Evolutionary conservation across 2,329 filamentous ascomycete species (phyloP).

Genomic region (Botrytis paeoniae): DNA sequence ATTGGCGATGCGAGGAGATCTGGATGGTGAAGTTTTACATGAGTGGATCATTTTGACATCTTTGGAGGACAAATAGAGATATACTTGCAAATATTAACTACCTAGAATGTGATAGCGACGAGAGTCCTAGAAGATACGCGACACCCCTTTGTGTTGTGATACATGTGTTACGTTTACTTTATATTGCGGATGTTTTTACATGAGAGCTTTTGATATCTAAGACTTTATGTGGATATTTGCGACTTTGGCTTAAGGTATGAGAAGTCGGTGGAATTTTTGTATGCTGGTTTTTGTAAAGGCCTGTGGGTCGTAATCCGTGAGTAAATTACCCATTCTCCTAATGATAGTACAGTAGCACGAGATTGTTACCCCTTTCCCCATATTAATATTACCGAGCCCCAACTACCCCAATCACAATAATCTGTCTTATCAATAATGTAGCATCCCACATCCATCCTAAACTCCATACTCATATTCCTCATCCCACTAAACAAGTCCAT

Average conservation of each 20-base stretch:
- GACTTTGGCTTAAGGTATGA: too few species aligned
- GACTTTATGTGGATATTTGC: too few species aligned
- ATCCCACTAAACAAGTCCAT: not conserved
- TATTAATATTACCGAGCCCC: not conserved
- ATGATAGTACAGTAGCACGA: not conserved
- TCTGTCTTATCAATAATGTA: not conserved
- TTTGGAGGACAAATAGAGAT: not conserved
- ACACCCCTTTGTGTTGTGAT: not conserved
- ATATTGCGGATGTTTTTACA: not conserved
- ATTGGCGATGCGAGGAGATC: not conserved
- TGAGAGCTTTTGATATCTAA: too few species aligned
- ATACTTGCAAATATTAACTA: not conserved
- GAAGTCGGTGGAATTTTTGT: too few species aligned
- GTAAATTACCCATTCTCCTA: accelerated
- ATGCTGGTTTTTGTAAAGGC: not conserved
- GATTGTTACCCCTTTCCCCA: not conserved
- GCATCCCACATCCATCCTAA: not conserved
- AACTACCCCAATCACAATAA: not conserved
- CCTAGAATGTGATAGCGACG: not conserved
- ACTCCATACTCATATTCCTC: not conserved
- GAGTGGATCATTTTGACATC: not conserved
- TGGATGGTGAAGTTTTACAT: not conserved
- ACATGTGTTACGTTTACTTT: not conserved
- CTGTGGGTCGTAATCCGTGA: accelerated
- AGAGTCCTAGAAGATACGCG: not conserved